Conservation (phyloP, 306 rosid species). For the Nissolia schottii region DNA sequence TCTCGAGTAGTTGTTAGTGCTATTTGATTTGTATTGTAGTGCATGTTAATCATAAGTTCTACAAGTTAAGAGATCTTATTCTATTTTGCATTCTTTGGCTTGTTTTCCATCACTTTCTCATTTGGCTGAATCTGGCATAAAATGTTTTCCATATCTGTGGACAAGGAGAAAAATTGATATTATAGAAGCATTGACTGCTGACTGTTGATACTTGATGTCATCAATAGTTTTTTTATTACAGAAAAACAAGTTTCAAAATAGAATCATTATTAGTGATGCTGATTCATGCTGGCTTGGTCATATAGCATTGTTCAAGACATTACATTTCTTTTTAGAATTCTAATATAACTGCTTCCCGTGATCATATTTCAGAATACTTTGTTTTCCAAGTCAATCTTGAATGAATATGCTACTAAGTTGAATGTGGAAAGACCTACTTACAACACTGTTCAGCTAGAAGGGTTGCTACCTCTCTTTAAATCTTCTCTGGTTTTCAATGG, state of each 20-base stretch:
- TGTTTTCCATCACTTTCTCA: not conserved
- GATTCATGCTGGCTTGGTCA: not conserved
- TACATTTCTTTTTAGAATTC: not conserved
- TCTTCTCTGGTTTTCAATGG: constrained; percentile 49
- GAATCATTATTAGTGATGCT: not conserved
- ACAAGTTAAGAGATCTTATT: not conserved
- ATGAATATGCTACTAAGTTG: constrained; percentile 50
- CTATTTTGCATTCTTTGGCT: not conserved
- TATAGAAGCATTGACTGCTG: not conserved
- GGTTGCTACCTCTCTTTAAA: constrained; percentile 27
- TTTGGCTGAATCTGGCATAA: not conserved
- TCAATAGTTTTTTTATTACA: not conserved
- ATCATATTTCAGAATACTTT: constrained; percentile 20
- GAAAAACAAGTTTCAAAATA: not conserved
- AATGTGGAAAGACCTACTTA: constrained; percentile 31
- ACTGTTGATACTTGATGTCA: not conserved
- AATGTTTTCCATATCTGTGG: not conserved
- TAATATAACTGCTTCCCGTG: not conserved
- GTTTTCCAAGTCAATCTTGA: constrained; percentile 46
- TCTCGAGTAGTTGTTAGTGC: not conserved
- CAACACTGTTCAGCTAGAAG: constrained; percentile 20
- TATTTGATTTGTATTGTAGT: not conserved
- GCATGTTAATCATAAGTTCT: not conserved
- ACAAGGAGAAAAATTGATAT: not conserved
- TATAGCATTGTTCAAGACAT: not conserved